Evolutionary conservation across 768 basidiomycete genomes (phyloP).

Genomic region (Aureoboletus auriporus): DNA sequence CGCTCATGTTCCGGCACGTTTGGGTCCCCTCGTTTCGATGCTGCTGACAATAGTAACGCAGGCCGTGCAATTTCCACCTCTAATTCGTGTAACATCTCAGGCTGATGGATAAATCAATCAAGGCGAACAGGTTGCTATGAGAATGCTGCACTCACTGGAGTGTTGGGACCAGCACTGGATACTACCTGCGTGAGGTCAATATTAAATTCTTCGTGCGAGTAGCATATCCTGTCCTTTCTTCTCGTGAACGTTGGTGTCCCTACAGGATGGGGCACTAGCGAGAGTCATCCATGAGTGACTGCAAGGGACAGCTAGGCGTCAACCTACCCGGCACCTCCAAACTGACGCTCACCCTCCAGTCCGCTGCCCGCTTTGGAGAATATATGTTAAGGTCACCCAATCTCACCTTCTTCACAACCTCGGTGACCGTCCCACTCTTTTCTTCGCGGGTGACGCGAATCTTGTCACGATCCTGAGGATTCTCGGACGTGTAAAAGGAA

Average conservation of each 20-base stretch:
- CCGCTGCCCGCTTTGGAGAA: conserved; percentile 75
- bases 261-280: conserved; percentile 62
- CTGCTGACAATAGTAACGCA: conserved; percentile 65
- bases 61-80: conserved; percentile 85
- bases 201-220: conserved; percentile 87
- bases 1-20: conserved; percentile 59
- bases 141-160: conserved; percentile 41
- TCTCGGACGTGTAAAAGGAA: conserved; percentile 59
- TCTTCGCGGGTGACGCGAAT: conserved; percentile 84
- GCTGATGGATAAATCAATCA: conserved; percentile 30
- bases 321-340: conserved; percentile 82
- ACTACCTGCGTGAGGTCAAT: conserved; percentile 95
- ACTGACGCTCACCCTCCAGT: conserved; percentile 93
- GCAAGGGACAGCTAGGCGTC: neutral
- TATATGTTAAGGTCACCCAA: conserved; percentile 86
- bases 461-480: conserved; percentile 44
- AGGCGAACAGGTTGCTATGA: neutral
- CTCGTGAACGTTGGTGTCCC: conserved; percentile 59
- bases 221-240: conserved; percentile 88
- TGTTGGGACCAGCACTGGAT: conserved; percentile 42
- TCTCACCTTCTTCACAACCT: conserved; percentile 74
- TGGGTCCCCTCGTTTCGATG: conserved; percentile 61
- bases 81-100: conserved; percentile 75
- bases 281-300: neutral
- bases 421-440: conserved; percentile 58